A percentile compares a stretch with the other conserved stretches of the same genome.
Evolutionary conservation across 2,329 filamentous ascomycete genomes (phyloP).

Genomic region (Fusarium incarnatum): DNA sequence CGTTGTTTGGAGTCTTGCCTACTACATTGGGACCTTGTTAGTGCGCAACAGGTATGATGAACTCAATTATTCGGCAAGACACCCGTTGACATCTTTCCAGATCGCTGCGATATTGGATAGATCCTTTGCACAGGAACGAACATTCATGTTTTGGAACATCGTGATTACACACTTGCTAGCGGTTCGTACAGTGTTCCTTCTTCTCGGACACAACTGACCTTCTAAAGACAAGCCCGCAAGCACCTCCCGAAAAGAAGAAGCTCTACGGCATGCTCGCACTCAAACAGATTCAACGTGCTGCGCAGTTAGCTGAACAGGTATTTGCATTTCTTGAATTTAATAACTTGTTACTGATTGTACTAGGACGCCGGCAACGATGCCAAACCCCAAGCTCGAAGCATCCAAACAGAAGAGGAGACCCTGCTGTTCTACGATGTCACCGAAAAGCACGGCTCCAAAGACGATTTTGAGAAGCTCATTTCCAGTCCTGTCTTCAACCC

Average conservation of each 20-base stretch:
- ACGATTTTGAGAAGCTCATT: conserved; percentile 56
- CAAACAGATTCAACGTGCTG: conserved; percentile 64
- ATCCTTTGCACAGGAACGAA: conserved; percentile 60
- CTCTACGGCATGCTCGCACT: conserved; percentile 64
- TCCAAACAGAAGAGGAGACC: conserved; percentile 63
- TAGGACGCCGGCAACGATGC: conserved; percentile 42
- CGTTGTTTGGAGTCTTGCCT: conserved; percentile 65
- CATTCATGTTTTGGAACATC: conserved; percentile 67
- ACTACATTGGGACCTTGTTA: conserved; percentile 65
- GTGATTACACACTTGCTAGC: conserved; percentile 65
- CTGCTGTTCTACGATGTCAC: conserved; percentile 62
- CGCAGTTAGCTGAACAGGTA: conserved; percentile 59
- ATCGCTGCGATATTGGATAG: conserved; percentile 67
- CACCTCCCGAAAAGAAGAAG: conserved; percentile 61
- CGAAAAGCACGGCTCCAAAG: conserved; percentile 56
- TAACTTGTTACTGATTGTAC: not conserved
- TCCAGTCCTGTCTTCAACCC: conserved; percentile 56
- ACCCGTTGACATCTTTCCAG: conserved; percentile 40
- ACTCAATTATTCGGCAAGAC: too few species aligned
- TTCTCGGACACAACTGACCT: conserved; percentile 13
- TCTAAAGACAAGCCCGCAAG: conserved; percentile 59
- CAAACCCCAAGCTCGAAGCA: conserved; percentile 46
- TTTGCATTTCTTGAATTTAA: conserved; percentile 31
- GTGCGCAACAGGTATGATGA: conserved; percentile 64
- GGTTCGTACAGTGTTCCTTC: conserved; percentile 51